Evolutionary conservation across 495 filamentous ascomycete genomes (phyloP).

Genomic region (Hypoxylon fuscum): DNA sequence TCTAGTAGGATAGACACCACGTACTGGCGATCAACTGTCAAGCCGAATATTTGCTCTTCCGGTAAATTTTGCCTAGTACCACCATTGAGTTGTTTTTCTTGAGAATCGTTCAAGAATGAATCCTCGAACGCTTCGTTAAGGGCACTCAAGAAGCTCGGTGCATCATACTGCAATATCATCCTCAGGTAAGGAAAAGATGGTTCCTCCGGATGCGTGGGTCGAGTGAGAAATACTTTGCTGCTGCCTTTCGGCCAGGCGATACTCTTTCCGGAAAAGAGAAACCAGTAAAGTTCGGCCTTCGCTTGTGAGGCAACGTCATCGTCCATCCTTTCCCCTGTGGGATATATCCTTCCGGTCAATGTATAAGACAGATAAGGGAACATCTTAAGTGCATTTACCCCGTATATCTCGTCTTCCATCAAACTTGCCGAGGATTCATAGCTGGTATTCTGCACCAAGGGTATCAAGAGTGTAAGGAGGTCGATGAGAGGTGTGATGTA

Average conservation of each 20-base stretch:
- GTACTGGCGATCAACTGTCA: constrained; percentile 88
- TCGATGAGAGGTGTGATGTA: constrained; percentile 91
- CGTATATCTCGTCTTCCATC: constrained; percentile 60
- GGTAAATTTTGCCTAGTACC: constrained; percentile 57
- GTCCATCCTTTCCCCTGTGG: constrained; percentile 77
- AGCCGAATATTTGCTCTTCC: constrained; percentile 71
- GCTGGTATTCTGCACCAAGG: constrained; percentile 62
- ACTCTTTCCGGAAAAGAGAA: constrained; percentile 85
- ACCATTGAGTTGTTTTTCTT: constrained; percentile 65
- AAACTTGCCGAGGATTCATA: constrained; percentile 51
- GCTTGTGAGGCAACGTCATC: constrained; percentile 75
- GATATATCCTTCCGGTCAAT: constrained; percentile 91
- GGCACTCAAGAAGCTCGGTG: constrained; percentile 91
- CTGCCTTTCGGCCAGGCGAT: constrained; percentile 70
- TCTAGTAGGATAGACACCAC: constrained; percentile 88
- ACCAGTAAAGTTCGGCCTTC: constrained; percentile 89
- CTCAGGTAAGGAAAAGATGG: constrained; percentile 84
- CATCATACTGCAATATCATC: constrained; percentile 85
- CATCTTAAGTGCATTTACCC: constrained; percentile 82
- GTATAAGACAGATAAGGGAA: constrained; percentile 95
- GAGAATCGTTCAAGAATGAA: constrained; percentile 82
- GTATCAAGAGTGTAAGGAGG: constrained; percentile 75
- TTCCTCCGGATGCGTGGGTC: constrained; percentile 57
- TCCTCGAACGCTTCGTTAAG: constrained; percentile 98
- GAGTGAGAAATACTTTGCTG: constrained; percentile 62